Evolutionary conservation across 1,284 basidiomycete species (phyloP).

Genomic region (Malassezia obtusa): DNA sequence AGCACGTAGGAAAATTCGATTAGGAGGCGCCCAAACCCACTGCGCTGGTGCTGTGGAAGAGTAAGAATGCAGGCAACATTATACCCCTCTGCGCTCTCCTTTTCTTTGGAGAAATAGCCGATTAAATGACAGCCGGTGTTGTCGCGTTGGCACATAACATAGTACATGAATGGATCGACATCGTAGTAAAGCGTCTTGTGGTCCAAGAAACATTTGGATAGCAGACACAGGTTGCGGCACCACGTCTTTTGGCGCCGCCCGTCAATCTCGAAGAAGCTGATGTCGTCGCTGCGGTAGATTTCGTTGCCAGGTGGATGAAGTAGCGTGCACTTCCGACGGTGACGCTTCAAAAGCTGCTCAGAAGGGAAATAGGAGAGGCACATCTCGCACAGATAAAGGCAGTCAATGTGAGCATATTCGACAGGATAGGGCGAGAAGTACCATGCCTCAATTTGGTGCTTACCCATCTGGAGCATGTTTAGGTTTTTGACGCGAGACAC

Average conservation of each 20-base stretch:
- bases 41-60: slow-evolving; percentile 90
- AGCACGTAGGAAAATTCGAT: slow-evolving; percentile 99
- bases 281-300: slow-evolving; percentile 91
- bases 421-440: slow-evolving; percentile 98
- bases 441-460: slow-evolving; percentile 94
- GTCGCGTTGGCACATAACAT: slow-evolving; percentile 87
- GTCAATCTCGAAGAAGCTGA: slow-evolving; percentile 97
- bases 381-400: slow-evolving; percentile 97
- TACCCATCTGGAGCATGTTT: slow-evolving; percentile 90
- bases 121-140: slow-evolving; percentile 84
- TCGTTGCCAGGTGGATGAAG: slow-evolving; percentile 97
- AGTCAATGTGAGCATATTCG: slow-evolving; percentile 88
- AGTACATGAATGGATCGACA: slow-evolving; percentile 98
- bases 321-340: slow-evolving; percentile 81
- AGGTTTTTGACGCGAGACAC: slow-evolving; percentile 96
- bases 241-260: slow-evolving; percentile 89
- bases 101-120: slow-evolving; percentile 98
- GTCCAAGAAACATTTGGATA: slow-evolving; percentile 97
- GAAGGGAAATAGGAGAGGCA: slow-evolving; percentile 53
- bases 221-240: slow-evolving; percentile 90
- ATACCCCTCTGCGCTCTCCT: slow-evolving; percentile 94
- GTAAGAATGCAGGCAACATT: slow-evolving; percentile 98
- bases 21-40: slow-evolving; percentile 85
- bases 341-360: slow-evolving; percentile 51
- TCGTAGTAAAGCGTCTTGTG: slow-evolving; percentile 99